A percentile compares a stretch with the other conserved stretches of the same genome.
These are phyloP conservation scores for Penicillium longicatenatum DNA, from an alignment of 495 filamentous ascomycete genomes.

Conservation along the genomic window DNA sequence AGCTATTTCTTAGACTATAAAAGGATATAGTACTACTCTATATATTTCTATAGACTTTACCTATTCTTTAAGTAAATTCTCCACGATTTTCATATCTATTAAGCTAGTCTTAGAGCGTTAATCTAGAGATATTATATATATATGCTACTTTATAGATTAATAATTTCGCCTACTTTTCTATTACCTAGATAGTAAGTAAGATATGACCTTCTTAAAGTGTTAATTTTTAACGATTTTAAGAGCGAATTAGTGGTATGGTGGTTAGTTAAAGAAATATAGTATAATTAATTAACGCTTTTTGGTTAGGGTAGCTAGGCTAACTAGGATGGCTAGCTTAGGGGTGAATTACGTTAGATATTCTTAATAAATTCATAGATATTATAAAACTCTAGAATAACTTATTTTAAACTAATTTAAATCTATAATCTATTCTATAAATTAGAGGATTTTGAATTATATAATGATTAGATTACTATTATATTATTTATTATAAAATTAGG, in stretches of 20 bases:
- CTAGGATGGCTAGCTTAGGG: not conserved
- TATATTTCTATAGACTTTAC: slow-evolving; percentile 2
- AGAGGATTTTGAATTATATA: no score
- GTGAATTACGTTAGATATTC: not conserved
- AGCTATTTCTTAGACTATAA: not conserved
- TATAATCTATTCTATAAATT: no score
- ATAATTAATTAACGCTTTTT: slow-evolving; percentile 3
- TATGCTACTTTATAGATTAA: not conserved
- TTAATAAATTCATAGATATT: no score
- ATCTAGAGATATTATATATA: not conserved
- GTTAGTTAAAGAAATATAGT: not conserved
- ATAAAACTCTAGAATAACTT: no score
- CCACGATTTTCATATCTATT: not conserved
- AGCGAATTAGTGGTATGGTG: slow-evolving; percentile 1
- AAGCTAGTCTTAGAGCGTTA: not conserved
- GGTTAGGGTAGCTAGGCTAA: not conserved
- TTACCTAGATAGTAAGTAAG: not conserved
- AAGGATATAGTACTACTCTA: not conserved
- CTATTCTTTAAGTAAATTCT: slow-evolving; percentile 1
- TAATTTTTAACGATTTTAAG: slow-evolving; percentile 2
- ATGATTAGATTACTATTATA: no score
- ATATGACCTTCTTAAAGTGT: not conserved
- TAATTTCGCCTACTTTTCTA: slow-evolving; percentile 1
- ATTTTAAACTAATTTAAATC: no score
- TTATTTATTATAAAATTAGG: no score